Conservation (phyloP, 176 grass and related monocot species). For the Avena atlantica region DNA sequence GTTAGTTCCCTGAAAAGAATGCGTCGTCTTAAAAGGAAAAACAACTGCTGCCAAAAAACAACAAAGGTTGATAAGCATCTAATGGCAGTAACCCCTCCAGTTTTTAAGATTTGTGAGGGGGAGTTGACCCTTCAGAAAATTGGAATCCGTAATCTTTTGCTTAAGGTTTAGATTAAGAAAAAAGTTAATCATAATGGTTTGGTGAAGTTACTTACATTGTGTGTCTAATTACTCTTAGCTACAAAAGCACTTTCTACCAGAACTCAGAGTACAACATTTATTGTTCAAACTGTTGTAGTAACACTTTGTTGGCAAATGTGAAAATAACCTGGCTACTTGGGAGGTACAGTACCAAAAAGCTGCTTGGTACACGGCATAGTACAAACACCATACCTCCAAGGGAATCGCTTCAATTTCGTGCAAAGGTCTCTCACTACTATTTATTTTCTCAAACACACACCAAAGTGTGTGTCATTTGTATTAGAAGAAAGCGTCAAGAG, state of each 20-base stretch:
- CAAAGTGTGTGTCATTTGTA: too few species aligned
- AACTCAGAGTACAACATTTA: background rate
- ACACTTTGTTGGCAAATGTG: background rate
- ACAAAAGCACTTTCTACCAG: background rate
- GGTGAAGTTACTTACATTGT: background rate
- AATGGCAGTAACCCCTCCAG: background rate
- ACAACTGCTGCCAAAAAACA: background rate
- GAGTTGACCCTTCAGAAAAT: background rate
- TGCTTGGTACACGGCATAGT: background rate
- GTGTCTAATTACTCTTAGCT: background rate
- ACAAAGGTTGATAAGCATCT: background rate
- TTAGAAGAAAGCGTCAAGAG: too few species aligned
- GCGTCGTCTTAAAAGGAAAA: background rate
- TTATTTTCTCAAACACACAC: too few species aligned
- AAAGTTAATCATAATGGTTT: background rate
- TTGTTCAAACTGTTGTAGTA: background rate
- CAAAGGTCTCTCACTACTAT: background rate
- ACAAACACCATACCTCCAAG: background rate
- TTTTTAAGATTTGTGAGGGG: background rate
- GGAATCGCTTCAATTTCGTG: background rate
- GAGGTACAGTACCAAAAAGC: background rate
- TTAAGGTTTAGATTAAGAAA: background rate
- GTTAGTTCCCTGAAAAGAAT: constrained; percentile 74
- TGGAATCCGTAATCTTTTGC: background rate
- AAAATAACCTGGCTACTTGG: background rate